Percentiles rank a stretch among this genome's conserved stretches.
Evolutionary conservation across 345 rosid species (phyloP).

Genomic region (Eucalyptus lansdowneana): DNA sequence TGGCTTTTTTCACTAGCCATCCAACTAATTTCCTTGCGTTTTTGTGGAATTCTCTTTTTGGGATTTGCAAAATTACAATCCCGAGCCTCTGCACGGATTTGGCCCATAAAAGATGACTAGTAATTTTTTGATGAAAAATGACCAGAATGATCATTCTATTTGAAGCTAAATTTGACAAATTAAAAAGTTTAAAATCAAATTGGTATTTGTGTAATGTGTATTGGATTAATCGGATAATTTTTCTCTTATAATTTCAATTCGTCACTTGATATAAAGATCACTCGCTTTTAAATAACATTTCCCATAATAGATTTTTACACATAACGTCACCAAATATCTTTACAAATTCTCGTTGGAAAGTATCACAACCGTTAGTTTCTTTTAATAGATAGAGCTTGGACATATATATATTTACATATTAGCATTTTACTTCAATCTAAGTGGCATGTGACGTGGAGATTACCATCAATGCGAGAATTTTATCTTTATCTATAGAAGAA

Average conservation of each 20-base stretch:
- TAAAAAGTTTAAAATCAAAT: accelerated
- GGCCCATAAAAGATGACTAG: neutral
- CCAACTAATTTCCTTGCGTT: neutral
- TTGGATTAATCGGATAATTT: accelerated
- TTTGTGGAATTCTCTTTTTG: neutral
- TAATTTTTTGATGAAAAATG: accelerated
- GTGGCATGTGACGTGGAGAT: neutral
- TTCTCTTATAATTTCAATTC: accelerated
- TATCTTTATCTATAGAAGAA: neutral
- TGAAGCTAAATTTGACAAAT: no score
- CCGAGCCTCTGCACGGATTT: neutral
- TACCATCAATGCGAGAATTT: neutral
- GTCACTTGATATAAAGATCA: accelerated
- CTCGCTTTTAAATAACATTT: neutral
- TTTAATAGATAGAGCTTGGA: accelerated
- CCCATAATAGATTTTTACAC: accelerated
- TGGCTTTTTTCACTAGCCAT: neutral
- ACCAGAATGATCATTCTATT: no score
- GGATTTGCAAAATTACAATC: neutral
- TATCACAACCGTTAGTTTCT: accelerated
- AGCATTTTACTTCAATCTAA: neutral
- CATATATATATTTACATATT: accelerated
- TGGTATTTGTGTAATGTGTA: accelerated
- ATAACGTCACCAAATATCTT: neutral
- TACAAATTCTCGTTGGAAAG: accelerated